phyloP scores from a whole-genome alignment of 2,329 filamentous ascomycete species.

The Diaporthe ilicicola region DNA sequence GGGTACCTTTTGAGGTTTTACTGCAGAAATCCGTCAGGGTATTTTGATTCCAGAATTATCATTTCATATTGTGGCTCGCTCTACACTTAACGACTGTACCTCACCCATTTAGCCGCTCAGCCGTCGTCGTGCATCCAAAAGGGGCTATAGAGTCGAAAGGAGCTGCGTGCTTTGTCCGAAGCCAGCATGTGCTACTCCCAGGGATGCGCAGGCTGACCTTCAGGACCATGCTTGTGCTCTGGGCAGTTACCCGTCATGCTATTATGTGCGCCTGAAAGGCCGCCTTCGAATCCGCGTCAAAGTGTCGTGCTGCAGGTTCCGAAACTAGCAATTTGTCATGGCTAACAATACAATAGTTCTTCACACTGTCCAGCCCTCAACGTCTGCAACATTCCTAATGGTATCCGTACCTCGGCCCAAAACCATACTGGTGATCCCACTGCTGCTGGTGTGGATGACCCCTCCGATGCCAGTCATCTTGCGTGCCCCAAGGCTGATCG shows the following conservation, averaged over 20 bases:
- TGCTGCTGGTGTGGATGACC: background rate
- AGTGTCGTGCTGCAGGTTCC: background rate
- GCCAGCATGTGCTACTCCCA: too few relatives aligned
- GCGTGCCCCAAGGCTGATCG: background rate
- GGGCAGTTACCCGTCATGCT: too few relatives aligned
- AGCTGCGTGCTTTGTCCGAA: background rate
- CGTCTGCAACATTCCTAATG: background rate
- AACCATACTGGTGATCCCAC: background rate
- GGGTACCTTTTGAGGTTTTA: too few relatives aligned
- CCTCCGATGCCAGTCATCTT: slow-evolving; percentile 4
- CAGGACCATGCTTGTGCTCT: too few relatives aligned
- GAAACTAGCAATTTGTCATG: background rate
- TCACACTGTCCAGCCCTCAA: background rate
- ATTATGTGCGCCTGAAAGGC: too few relatives aligned
- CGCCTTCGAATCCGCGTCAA: background rate
- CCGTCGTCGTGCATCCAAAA: background rate
- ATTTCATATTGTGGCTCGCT: background rate
- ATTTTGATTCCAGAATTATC: background rate
- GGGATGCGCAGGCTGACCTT: too few relatives aligned
- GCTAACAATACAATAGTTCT: background rate
- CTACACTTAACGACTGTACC: too few relatives aligned
- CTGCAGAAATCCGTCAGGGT: too few relatives aligned
- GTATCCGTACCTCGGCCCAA: background rate
- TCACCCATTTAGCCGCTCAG: background rate
- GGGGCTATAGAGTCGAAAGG: background rate